Percentiles rank a stretch among this genome's conserved stretches.
These are phyloP conservation scores for Zelopaecilomyces penicillatus DNA, from an alignment of 2,329 filamentous ascomycete species.

Conservation along the genomic window DNA sequence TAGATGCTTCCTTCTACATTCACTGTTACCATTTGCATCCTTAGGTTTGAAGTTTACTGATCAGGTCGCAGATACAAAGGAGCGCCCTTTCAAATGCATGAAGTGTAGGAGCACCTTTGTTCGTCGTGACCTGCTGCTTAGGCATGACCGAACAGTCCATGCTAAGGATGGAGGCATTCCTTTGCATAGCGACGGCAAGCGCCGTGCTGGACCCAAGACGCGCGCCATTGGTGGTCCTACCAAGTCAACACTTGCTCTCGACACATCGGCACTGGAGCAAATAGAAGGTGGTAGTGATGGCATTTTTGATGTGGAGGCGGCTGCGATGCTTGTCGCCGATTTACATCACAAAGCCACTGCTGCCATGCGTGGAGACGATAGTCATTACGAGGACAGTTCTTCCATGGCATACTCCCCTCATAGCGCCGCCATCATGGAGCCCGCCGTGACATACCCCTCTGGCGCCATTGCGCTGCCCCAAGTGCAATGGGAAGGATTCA, in stretches of 20 bases:
- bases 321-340: slow-evolving; percentile 97
- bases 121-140: slow-evolving; percentile 87
- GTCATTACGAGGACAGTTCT: slow-evolving; percentile 47
- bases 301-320: slow-evolving; percentile 92
- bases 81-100: slow-evolving; percentile 95
- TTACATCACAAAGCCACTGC: slow-evolving; percentile 89
- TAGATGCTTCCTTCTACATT: no score
- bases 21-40: not conserved
- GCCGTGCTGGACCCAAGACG: slow-evolving; percentile 64
- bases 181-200: slow-evolving; percentile 88
- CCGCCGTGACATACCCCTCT: slow-evolving; percentile 66
- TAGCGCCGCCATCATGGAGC: slow-evolving; percentile 65
- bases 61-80: slow-evolving; percentile 73
- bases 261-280: slow-evolving; percentile 81
- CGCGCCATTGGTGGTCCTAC: slow-evolving; percentile 55
- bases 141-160: slow-evolving; percentile 96
- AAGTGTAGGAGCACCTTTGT: slow-evolving; percentile 99
- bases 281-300: slow-evolving; percentile 85
- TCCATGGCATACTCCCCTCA: slow-evolving; percentile 67
- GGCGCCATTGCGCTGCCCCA: slow-evolving; percentile 75
- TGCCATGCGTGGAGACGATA: slow-evolving; percentile 52
- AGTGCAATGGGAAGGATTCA: slow-evolving; percentile 86
- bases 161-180: slow-evolving; percentile 95
- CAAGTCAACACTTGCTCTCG: slow-evolving; percentile 71
- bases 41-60: slow-evolving; percentile 2